Conservation (phyloP, 2,329 filamentous ascomycete genomes). For the Metarhizium humberi region DNA sequence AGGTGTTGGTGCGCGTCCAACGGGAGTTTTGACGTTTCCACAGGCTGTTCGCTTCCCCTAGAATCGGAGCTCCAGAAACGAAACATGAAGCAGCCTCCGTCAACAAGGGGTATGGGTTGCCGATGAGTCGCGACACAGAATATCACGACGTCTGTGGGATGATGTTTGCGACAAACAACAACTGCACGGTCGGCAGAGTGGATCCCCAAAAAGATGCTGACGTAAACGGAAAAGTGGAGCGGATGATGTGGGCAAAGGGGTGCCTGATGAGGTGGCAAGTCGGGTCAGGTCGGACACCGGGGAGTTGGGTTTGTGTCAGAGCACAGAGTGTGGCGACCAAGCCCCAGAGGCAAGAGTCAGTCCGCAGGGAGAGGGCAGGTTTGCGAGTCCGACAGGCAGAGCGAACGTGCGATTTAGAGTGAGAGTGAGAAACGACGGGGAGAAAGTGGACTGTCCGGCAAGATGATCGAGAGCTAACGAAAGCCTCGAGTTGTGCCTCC, state of each 20-base stretch:
- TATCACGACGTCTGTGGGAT: conserved; percentile 5
- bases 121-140: conserved; percentile 11
- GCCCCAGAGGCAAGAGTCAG: neutral
- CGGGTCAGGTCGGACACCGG: conserved; percentile 13
- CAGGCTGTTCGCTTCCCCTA: conserved; percentile 45
- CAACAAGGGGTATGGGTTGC: conserved; percentile 12
- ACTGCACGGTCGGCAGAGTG: neutral
- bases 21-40: conserved; percentile 17
- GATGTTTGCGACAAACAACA: conserved; percentile 7
- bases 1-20: conserved; percentile 22
- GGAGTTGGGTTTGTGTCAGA: conserved; percentile 2
- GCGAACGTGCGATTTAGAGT: neutral
- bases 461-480: conserved; percentile 38
- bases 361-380: conserved; percentile 1
- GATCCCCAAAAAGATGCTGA: conserved; percentile 16
- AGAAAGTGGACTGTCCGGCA: conserved; percentile 6
- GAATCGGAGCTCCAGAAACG: conserved; percentile 51
- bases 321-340: conserved; percentile 3
- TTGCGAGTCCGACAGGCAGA: conserved; percentile 4
- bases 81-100: conserved; percentile 45
- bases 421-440: conserved; percentile 3
- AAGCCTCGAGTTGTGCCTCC: conserved; percentile 29
- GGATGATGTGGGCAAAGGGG: neutral
- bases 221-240: conserved; percentile 17
- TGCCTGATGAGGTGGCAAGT: conserved; percentile 9